Evolutionary conservation across 2,329 filamentous ascomycete species (phyloP), one percentile per base, ranked within the genome.

Genomic region (Spiromastix sp.): DNA sequence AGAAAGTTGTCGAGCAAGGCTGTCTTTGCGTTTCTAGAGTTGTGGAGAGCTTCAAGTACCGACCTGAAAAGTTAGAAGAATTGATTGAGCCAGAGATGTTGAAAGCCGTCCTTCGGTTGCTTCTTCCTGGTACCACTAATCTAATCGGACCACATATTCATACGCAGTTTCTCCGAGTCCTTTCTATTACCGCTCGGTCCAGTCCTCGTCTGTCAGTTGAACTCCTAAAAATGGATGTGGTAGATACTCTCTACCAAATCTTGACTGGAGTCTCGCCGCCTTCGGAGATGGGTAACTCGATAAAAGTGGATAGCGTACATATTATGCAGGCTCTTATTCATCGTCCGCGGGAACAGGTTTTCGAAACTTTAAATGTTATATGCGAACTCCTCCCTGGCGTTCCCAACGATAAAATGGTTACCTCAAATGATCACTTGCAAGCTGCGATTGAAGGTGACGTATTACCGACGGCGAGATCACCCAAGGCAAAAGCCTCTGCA

Each of bases 321-420:
- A 91, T 98, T 50, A 98, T 98, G 93, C 91, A 98, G 63, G 86
- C 93, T 24, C 70, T 98, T 43, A 94, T 98, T 34, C 91, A 96
- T 54, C 79, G 89, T 26, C 91, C 91, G 5, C 79, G 87, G 38
- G 93, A 98, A 47, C 91, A 98, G 60, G 84, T 98, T 12, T 91
- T 89, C 48, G 91, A 98, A 65, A 95, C 93, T 2, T 72, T 98
- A 43, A 96, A 96, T 55, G 86, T 98, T 44, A 86, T 98, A 44
- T 95, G 91, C 64, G 91, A 98, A 62, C 68, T 98, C 19, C 70
- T 98, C 22, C 87, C 89, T 1, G 79, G 75, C 32, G 67, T 89
- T 11, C 78, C 80, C 9, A 70, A 68, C 32, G 67, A 72, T 34
- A 64, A 64, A 24, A 55, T 70, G 4, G 61, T 61, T n/a, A 68